Percentiles rank a stretch among this genome's conserved stretches.
These are phyloP conservation scores for Xylaria sp. DNA, from an alignment of 2,329 filamentous ascomycete genomes.

Conservation along the genomic window DNA sequence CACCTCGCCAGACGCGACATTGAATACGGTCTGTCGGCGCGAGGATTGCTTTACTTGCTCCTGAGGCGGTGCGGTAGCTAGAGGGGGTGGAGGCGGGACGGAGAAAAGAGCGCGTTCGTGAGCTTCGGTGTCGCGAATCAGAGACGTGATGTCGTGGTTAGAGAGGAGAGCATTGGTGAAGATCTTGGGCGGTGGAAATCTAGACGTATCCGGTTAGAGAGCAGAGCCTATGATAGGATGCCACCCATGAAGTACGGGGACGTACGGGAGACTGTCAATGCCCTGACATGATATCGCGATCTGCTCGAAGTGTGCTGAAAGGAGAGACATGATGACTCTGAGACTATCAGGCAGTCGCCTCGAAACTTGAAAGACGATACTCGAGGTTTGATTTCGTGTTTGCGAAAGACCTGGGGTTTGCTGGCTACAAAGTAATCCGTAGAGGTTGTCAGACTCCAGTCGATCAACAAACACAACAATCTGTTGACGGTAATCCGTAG, in stretches of 20 bases:
- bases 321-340: conserved; percentile 56
- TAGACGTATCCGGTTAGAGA: conserved; percentile 33
- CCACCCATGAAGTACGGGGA: not conserved
- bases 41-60: conserved; percentile 43
- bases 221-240: not conserved
- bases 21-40: conserved; percentile 61
- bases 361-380: not conserved
- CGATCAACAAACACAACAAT: not conserved
- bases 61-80: conserved; percentile 39
- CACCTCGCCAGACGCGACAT: conserved; percentile 57
- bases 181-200: conserved; percentile 85
- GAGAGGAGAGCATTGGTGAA: conserved; percentile 91
- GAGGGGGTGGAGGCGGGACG: conserved; percentile 64
- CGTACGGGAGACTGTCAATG: conserved; percentile 67
- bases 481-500: not conserved
- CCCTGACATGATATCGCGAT: conserved; percentile 70
- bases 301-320: conserved; percentile 69
- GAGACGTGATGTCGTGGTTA: conserved; percentile 82
- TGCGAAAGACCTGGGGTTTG: not conserved
- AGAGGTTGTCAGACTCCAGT: not conserved
- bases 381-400: not conserved
- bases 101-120: conserved; percentile 96
- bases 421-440: not conserved
- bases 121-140: conserved; percentile 91
- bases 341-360: conserved; percentile 3